phyloP scores from a whole-genome alignment of 1,284 basidiomycete genomes.

The Phenoliferia sp. region DNA sequence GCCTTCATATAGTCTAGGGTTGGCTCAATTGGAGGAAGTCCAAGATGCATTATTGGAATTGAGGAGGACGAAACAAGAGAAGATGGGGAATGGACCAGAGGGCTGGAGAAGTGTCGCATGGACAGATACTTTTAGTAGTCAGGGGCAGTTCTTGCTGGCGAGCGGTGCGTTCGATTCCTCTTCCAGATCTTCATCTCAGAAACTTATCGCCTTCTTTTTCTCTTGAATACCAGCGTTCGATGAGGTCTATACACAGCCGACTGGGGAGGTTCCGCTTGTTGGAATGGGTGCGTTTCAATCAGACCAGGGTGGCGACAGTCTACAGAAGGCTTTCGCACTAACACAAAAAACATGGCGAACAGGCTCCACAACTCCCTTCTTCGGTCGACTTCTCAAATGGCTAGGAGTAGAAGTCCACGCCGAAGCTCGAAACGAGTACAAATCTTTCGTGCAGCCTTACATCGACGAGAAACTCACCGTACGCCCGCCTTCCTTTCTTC shows the following conservation, averaged over 20 bases:
- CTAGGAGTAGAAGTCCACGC: slow-evolving; percentile 45
- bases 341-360: neutral
- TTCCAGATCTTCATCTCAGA: neutral
- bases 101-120: slow-evolving; percentile 43
- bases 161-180: slow-evolving; percentile 11
- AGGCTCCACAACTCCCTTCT: slow-evolving; percentile 38
- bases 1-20: slow-evolving; percentile 40
- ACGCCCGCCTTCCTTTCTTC: slow-evolving; percentile 4
- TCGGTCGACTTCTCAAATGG: slow-evolving; percentile 43
- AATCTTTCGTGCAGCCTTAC: slow-evolving; percentile 39
- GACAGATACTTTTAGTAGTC: slow-evolving; percentile 44
- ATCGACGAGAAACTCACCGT: slow-evolving; percentile 30
- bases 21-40: slow-evolving; percentile 47
- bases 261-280: slow-evolving; percentile 43
- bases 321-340: slow-evolving; percentile 30
- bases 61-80: slow-evolving; percentile 41
- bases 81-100: slow-evolving; percentile 34
- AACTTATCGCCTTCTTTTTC: neutral
- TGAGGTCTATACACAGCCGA: slow-evolving; percentile 46
- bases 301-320: neutral
- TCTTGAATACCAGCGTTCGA: slow-evolving; percentile 38
- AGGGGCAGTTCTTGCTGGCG: slow-evolving; percentile 44
- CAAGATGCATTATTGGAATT: slow-evolving; percentile 44
- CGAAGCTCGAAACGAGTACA: slow-evolving; percentile 45
- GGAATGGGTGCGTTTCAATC: slow-evolving; percentile 36